Conservation (phyloP, 1,284 basidiomycete species). For the Puccinia horiana region DNA sequence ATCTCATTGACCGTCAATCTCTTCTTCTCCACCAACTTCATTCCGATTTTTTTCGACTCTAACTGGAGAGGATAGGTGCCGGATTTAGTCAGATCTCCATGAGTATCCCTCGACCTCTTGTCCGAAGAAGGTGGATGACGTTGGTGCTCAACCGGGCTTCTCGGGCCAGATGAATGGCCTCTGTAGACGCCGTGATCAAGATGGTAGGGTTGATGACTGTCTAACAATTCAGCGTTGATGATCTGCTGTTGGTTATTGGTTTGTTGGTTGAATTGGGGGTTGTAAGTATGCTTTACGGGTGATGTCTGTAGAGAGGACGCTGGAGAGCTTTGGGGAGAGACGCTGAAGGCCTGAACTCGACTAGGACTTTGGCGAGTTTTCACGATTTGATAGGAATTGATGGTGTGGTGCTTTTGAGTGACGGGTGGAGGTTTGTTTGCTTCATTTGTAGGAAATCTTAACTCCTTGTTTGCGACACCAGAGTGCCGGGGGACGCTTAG, state of each 20-base stretch:
- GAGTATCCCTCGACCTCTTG: background rate
- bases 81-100: background rate
- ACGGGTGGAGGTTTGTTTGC: background rate
- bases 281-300: background rate
- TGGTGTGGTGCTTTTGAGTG: background rate
- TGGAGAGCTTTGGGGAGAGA: constrained; percentile 5
- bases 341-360: background rate
- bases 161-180: background rate
- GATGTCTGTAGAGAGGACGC: background rate
- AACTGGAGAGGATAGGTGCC: background rate
- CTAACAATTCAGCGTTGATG: background rate
- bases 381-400: background rate
- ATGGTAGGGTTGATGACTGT: background rate
- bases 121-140: background rate
- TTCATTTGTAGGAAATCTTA: background rate
- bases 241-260: background rate
- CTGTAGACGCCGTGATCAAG: background rate
- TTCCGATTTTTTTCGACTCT: constrained; percentile 15
- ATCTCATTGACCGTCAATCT: constrained; percentile 5
- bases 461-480: background rate
- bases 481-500: background rate
- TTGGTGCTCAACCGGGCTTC: background rate
- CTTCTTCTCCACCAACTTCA: background rate
- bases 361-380: background rate
- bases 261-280: background rate